Conservation (phyloP, 805 yeast genomes). For the Myxozyma monticola region DNA sequence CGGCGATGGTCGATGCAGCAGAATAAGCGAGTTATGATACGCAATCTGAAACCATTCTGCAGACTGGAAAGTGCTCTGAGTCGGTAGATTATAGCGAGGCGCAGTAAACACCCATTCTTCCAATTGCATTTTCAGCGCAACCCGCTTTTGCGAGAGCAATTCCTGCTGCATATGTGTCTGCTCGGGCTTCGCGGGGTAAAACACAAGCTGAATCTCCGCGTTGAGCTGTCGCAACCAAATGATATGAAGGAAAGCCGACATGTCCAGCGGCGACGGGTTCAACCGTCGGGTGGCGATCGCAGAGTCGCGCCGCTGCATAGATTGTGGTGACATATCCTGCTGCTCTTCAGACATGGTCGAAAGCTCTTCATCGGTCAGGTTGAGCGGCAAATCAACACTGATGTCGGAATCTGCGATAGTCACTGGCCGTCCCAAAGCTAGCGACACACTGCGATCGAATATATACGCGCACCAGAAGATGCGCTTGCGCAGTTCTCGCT, state of each 20-base stretch:
- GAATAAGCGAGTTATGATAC: conserved; percentile 60
- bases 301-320: conserved; percentile 1
- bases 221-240: conserved; percentile 70
- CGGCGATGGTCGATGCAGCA: conserved; percentile 72
- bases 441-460: conserved; percentile 76
- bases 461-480: conserved; percentile 81
- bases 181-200: conserved; percentile 66
- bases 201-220: conserved; percentile 66
- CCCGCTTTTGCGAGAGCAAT: conserved; percentile 58
- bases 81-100: conserved; percentile 54
- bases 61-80: conserved; percentile 70
- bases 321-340: conserved; percentile 7
- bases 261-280: conserved; percentile 53
- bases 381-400: conserved; percentile 65
- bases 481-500: conserved; percentile 79
- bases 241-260: conserved; percentile 62
- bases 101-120: conserved; percentile 60
- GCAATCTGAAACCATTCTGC: conserved; percentile 57
- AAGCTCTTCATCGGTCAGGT: conserved; percentile 47
- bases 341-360: conserved; percentile 1
- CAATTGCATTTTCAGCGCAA: conserved; percentile 49
- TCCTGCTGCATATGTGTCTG: conserved; percentile 42
- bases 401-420: conserved; percentile 81
- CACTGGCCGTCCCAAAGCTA: conserved; percentile 79
- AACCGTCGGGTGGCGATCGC: not conserved